A percentile compares a stretch with the other conserved stretches of the same genome.
Evolutionary conservation across 176 grass and related monocot genomes (phyloP).

Genomic region (barley (Hordeum vulgare)): MorexV3_pseudomolecules_assembly NC_058524.1:127020416-127020915

Average conservation of each 20-base stretch:
- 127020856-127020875: neutral
- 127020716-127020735: constrained; percentile 52
- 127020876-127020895: neutral
- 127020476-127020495: neutral
- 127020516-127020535: neutral
- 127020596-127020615: constrained; percentile 51
- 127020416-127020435: constrained; percentile 86
- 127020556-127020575: constrained; percentile 61
- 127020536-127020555: neutral
- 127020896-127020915: neutral
- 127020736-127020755: constrained; percentile 26
- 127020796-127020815: neutral
- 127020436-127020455: constrained; percentile 45
- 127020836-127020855: neutral
- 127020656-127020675: constrained; percentile 36
- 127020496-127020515: neutral
- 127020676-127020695: constrained; percentile 63
- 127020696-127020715: constrained; percentile 52
- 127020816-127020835: neutral
- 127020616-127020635: neutral
- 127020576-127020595: constrained; percentile 46
- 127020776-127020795: neutral
- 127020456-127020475: constrained; percentile 68
- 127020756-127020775: neutral
- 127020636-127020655: constrained; percentile 36